Evolutionary conservation across 352 stramenopile genomes (phyloP), one percentile per base, ranked within the genome.

Genomic region (Phytophthora palmivora): DNA sequence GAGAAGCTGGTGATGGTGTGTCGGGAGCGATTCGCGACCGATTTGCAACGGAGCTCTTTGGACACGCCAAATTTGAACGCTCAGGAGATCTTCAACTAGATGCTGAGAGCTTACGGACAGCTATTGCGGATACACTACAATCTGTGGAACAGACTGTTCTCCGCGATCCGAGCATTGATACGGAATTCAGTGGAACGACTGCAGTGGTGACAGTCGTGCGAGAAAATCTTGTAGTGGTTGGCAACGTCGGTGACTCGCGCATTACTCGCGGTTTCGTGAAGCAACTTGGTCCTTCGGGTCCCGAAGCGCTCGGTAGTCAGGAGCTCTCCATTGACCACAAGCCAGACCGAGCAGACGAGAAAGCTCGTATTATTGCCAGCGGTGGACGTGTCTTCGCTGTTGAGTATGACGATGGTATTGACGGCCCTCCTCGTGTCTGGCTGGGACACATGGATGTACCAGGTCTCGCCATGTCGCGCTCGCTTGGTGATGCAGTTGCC

Each of bases 311-410:
- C 6, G 72, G 63, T 0, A 72, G 63, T 21, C 79, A 96, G 21
- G 84, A 93, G 19, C 79, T 99, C n/a, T 98, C 96, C 10, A 87
- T 95, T 54, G 97, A 99, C 82, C 97, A 99, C 81, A 99, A 99
- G 67, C 97, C 97, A 0, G 96, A 99, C 63, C 81, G 87, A 48
- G 90, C 97, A 12, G 84, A 89, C 47, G 97, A 99, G 72, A 98
- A 99, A 71, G 89, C 95, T 30, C 91, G 96, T 22, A 99, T 99
- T 67, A 34, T 98, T 54, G 84, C 87, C 0, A 93, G 89, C 48
- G 97, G 97, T 14, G 97, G 97, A 5, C 91, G 97, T 33, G 97
- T 99, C 22, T 99, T 99, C 79, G 94, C 95, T 1, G 95, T 99
- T 21, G 92, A 99, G 77, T 99, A 99, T 68, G 97, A 99, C 58